Percentiles rank a stretch among this genome's conserved stretches.
Conservation (phyloP, 1,139 yeast genomes). For the Waltiozyma sp. region DNA sequence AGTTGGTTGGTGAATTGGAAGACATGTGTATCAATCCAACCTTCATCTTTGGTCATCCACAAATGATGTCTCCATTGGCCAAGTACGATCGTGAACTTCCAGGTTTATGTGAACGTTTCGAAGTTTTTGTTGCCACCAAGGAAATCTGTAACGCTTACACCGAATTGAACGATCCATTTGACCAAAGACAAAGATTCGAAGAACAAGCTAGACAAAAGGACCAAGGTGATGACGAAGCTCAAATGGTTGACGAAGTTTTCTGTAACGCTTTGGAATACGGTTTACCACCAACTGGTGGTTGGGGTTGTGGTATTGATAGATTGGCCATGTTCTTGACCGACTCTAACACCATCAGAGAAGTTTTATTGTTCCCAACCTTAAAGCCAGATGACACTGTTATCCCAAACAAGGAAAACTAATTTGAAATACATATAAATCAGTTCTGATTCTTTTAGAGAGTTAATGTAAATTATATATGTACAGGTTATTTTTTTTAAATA, state of each 20-base stretch:
- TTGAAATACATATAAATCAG: no score
- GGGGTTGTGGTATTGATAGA: constrained; percentile 99
- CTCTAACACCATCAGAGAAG: constrained; percentile 96
- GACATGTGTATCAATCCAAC: constrained; percentile 94
- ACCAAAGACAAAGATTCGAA: constrained; percentile 93
- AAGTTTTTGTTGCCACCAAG: constrained; percentile 96
- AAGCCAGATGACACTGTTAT: constrained; percentile 60
- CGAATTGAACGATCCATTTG: constrained; percentile 97
- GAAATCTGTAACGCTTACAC: constrained; percentile 98
- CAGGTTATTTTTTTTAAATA: no score
- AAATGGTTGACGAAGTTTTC: constrained; percentile 91
- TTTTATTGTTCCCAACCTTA: constrained; percentile 94
- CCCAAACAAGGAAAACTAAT: constrained; percentile 7
- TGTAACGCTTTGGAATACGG: constrained; percentile 97
- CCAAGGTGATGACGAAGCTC: constrained; percentile 99
- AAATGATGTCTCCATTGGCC: constrained; percentile 99
- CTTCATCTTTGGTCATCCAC: constrained; percentile 96
- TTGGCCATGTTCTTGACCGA: constrained; percentile 95
- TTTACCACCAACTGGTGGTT: constrained; percentile 98
- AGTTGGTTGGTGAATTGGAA: constrained; percentile 91
- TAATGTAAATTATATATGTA: no score
- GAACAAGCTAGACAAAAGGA: constrained; percentile 98
- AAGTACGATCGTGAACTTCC: constrained; percentile 87
- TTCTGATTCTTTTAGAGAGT: no score
- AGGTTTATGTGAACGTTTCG: constrained; percentile 96